A percentile compares a stretch with the other conserved stretches of the same genome.
These are phyloP conservation scores for Naganishia cerealis DNA, from an alignment of 1,284 basidiomycete genomes.

Conservation along the genomic window DNA sequence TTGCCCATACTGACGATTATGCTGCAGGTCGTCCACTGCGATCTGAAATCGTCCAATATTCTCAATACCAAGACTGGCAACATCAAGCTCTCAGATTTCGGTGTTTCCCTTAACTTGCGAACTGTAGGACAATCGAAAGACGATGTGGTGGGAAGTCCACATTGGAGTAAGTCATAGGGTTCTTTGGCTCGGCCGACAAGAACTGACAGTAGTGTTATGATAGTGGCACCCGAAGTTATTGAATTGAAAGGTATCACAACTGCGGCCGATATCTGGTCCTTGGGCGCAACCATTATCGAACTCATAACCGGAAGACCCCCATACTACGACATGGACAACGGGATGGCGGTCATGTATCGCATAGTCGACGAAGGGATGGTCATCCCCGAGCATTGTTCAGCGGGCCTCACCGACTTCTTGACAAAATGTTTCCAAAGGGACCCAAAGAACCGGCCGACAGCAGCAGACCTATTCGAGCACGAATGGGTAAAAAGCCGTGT, in stretches of 20 bases:
- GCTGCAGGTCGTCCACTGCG: slow-evolving; percentile 57
- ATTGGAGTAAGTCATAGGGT: slow-evolving; percentile 68
- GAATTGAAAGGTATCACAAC: slow-evolving; percentile 63
- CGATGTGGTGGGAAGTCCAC: slow-evolving; percentile 82
- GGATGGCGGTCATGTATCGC: slow-evolving; percentile 89
- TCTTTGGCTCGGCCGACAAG: background rate
- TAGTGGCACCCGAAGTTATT: slow-evolving; percentile 89
- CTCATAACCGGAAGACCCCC: slow-evolving; percentile 87
- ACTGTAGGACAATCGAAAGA: slow-evolving; percentile 73
- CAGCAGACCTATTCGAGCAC: slow-evolving; percentile 80
- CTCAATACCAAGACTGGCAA: slow-evolving; percentile 61
- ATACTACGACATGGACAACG: slow-evolving; percentile 79
- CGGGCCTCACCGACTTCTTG: slow-evolving; percentile 73
- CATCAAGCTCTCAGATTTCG: slow-evolving; percentile 61
- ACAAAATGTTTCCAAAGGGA: slow-evolving; percentile 84
- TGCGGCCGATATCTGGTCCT: slow-evolving; percentile 76
- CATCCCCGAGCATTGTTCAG: slow-evolving; percentile 73
- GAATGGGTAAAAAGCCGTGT: slow-evolving; percentile 81
- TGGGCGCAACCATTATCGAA: slow-evolving; percentile 91
- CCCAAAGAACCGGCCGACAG: slow-evolving; percentile 73
- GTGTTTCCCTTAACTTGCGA: slow-evolving; percentile 58
- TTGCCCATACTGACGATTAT: slow-evolving; percentile 36
- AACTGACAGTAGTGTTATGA: background rate
- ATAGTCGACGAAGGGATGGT: slow-evolving; percentile 86
- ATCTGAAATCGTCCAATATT: slow-evolving; percentile 61